Conservation (phyloP, 1,139 yeast genomes). For the Meyerozyma smithsonii region DNA sequence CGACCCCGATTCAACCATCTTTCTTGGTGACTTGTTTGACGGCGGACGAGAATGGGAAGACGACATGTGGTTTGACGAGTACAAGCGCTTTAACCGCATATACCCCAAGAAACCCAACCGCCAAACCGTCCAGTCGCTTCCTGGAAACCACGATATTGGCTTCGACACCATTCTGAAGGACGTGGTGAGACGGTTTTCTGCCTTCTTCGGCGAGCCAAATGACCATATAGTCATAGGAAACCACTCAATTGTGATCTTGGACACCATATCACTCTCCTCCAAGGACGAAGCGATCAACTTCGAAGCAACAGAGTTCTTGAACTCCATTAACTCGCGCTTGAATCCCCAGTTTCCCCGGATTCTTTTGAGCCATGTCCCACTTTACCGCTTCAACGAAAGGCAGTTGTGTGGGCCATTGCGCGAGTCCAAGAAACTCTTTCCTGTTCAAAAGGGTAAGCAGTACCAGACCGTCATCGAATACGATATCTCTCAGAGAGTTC, state of each 20-base stretch:
- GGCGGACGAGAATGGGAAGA: constrained; percentile 91
- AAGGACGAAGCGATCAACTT: constrained; percentile 21
- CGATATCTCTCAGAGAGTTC: constrained; percentile 51
- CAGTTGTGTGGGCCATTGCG: constrained; percentile 65
- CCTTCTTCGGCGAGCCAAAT: constrained; percentile 70
- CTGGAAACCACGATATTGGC: constrained; percentile 97
- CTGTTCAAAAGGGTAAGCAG: constrained; percentile 67
- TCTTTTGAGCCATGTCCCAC: constrained; percentile 75
- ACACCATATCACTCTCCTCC: constrained; percentile 71
- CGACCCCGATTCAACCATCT: constrained; percentile 72
- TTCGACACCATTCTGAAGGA: constrained; percentile 64
- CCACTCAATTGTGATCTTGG: constrained; percentile 72
- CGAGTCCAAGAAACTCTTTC: constrained; percentile 59
- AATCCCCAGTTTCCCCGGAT: constrained; percentile 53
- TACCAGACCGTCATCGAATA: constrained; percentile 72
- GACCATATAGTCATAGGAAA: constrained; percentile 57
- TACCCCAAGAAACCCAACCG: constrained; percentile 51
- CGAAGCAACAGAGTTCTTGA: constrained; percentile 24
- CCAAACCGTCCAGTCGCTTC: constrained; percentile 54
- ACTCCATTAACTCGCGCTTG: constrained; percentile 15
- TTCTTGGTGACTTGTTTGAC: constrained; percentile 88
- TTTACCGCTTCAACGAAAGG: constrained; percentile 50
- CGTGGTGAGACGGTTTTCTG: constrained; percentile 55
- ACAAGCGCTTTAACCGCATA: constrained; percentile 57
- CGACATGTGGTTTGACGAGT: constrained; percentile 69